Conservation (phyloP, 1,284 basidiomycete genomes). For the Apiotrichum brassicae region DNA sequence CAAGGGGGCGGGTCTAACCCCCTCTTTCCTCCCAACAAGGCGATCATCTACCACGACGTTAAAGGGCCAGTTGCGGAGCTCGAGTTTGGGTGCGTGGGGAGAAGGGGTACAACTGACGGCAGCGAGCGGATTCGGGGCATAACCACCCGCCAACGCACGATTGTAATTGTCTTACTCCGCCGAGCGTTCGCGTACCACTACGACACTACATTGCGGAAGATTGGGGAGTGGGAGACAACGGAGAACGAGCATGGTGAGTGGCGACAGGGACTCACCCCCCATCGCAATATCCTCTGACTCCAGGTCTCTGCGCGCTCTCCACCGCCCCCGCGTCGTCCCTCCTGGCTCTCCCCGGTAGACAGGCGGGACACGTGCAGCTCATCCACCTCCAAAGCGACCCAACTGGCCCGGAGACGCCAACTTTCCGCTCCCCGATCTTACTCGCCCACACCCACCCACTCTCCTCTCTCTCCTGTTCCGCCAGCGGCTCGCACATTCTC, state of each 20-base stretch:
- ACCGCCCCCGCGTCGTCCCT: slow-evolving; percentile 70
- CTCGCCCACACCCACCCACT: slow-evolving; percentile 76
- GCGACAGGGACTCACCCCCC: not conserved
- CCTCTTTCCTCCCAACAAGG: slow-evolving; percentile 91
- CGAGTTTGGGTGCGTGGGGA: slow-evolving; percentile 57
- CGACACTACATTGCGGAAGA: slow-evolving; percentile 53
- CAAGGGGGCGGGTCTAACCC: slow-evolving; percentile 84
- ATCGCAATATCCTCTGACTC: not conserved
- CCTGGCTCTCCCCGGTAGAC: slow-evolving; percentile 78
- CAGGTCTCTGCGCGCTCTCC: slow-evolving; percentile 77
- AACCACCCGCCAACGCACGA: slow-evolving; percentile 69
- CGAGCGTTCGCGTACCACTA: slow-evolving; percentile 75
- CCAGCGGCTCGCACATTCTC: slow-evolving; percentile 71
- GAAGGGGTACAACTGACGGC: slow-evolving; percentile 1
- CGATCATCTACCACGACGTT: slow-evolving; percentile 80
- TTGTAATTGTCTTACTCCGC: slow-evolving; percentile 72
- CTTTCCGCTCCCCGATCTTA: slow-evolving; percentile 59
- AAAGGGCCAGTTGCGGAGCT: slow-evolving; percentile 76
- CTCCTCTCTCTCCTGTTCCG: slow-evolving; percentile 67
- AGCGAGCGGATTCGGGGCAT: slow-evolving; percentile 77
- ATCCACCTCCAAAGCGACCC: slow-evolving; percentile 58
- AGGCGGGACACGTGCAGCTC: slow-evolving; percentile 84
- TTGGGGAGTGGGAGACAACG: slow-evolving; percentile 81
- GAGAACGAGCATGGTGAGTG: slow-evolving; percentile 74
- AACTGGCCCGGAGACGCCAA: slow-evolving; percentile 4